Conservation (phyloP, 2,329 filamentous ascomycete genomes). For the Colletotrichum horii region DNA sequence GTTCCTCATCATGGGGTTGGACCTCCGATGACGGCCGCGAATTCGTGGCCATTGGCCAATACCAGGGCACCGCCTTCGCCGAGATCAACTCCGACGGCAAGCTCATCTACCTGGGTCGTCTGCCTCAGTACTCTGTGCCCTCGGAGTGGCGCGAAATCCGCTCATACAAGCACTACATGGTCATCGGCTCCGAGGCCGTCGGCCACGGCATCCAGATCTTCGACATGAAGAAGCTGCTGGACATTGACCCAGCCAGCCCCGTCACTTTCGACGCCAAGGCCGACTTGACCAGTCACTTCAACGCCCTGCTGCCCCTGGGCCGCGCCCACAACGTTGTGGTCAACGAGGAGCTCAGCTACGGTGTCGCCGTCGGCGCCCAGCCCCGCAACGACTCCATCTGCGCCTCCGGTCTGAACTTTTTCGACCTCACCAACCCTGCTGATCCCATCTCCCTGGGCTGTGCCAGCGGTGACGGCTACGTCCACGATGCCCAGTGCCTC, state of each 20-base stretch:
- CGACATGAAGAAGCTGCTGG: constrained; percentile 60
- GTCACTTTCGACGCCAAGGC: constrained; percentile 32
- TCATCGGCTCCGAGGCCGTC: constrained; percentile 44
- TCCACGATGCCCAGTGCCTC: constrained; percentile 65
- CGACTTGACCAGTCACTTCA: constrained; percentile 38
- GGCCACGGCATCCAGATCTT: constrained; percentile 66
- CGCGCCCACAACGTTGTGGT: constrained; percentile 54
- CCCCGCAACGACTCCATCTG: constrained; percentile 45
- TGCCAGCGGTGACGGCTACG: constrained; percentile 59
- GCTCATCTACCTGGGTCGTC: constrained; percentile 47
- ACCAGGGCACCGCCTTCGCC: constrained; percentile 50
- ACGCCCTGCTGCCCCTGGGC: constrained; percentile 28
- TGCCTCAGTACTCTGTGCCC: constrained; percentile 26
- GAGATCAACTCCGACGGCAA: constrained; percentile 46
- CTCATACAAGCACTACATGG: constrained; percentile 39
- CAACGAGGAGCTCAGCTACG: constrained; percentile 52
- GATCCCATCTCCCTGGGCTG: constrained; percentile 60
- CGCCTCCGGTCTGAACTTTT: constrained; percentile 59
- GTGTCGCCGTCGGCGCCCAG: constrained; percentile 47
- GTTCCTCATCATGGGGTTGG: constrained; percentile 52
- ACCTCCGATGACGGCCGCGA: constrained; percentile 50
- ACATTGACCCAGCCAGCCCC: constrained; percentile 44
- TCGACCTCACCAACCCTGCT: constrained; percentile 59
- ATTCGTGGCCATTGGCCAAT: constrained; percentile 48
- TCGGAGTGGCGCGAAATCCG: constrained; percentile 39